Evolutionary conservation across 306 rosid genomes (phyloP).

Genomic region (Datisca glomerata): DNA sequence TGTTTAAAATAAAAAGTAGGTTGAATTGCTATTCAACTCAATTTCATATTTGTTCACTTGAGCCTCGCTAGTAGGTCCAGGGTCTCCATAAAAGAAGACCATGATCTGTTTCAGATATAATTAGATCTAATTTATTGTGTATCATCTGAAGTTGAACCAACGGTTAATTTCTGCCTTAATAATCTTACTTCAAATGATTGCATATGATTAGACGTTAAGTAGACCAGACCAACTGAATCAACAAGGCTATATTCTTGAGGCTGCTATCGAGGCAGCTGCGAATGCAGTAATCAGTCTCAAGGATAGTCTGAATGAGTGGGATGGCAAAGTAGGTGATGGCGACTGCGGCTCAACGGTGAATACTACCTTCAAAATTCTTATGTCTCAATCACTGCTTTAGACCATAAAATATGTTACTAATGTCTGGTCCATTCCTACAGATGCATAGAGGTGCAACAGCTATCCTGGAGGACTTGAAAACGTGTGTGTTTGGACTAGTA

Average conservation of each 20-base stretch:
- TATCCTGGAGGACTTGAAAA: conserved; percentile 65
- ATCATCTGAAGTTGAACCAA: no score
- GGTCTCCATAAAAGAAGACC: no score
- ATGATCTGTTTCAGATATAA: no score
- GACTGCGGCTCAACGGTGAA: conserved; percentile 95
- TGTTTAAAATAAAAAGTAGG: no score
- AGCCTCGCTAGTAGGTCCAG: no score
- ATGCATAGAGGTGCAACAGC: conserved; percentile 82
- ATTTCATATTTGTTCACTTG: no score
- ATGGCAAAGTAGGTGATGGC: conserved; percentile 91
- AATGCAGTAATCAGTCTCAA: conserved; percentile 45
- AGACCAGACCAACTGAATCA: conserved; percentile 52
- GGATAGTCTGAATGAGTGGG: conserved; percentile 85
- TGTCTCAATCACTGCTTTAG: conserved; percentile 9
- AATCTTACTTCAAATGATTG: conserved; percentile 8
- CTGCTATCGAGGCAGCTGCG: conserved; percentile 77
- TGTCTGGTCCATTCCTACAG: conserved; percentile 32
- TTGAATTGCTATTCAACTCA: no score
- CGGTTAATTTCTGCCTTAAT: no score
- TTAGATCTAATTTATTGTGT: no score
- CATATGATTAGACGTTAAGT: conserved; percentile 40
- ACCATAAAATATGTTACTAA: conserved; percentile 2
- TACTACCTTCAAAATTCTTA: conserved; percentile 12
- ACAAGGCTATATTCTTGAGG: conserved; percentile 65
- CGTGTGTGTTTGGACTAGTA: conserved; percentile 31